Percentiles rank a stretch among this genome's conserved stretches.
phyloP scores from a whole-genome alignment of 2,329 filamentous ascomycete genomes.

The Xylariales sp. region DNA sequence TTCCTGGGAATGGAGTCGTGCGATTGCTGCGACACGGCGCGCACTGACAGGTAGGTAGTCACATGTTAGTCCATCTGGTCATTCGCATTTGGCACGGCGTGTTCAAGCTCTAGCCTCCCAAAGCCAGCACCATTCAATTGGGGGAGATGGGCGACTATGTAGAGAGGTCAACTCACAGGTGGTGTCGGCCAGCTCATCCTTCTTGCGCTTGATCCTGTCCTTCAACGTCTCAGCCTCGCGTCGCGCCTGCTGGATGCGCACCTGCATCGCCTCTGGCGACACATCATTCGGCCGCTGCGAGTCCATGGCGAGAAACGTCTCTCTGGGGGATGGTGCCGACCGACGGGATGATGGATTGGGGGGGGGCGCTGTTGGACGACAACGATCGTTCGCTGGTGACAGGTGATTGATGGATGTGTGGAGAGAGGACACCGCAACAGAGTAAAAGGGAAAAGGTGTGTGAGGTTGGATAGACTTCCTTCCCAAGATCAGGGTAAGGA shows the following conservation, averaged over 20 bases:
- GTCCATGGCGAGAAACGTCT: constrained; percentile 42
- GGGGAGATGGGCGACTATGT: too few species aligned
- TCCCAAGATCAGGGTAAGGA: constrained; percentile 22
- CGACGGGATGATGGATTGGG: background rate
- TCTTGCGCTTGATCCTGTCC: constrained; percentile 99
- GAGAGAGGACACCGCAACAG: constrained; percentile 23
- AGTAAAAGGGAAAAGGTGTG: constrained; percentile 20
- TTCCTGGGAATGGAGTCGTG: constrained; percentile 90
- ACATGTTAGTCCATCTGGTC: background rate
- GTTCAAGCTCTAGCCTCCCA: too few species aligned
- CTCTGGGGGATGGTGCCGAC: constrained; percentile 7
- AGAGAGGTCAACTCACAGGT: constrained; percentile 69
- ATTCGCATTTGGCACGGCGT: too few species aligned
- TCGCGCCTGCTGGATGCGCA: constrained; percentile 84
- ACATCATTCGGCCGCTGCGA: constrained; percentile 56
- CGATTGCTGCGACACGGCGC: constrained; percentile 85
- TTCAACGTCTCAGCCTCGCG: constrained; percentile 97
- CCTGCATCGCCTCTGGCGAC: constrained; percentile 79
- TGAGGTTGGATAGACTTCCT: constrained; percentile 23
- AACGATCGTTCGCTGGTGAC: constrained; percentile 16
- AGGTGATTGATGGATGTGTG: constrained; percentile 17
- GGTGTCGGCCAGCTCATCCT: constrained; percentile 98
- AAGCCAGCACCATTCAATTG: constrained; percentile 10
- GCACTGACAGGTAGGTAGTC: constrained; percentile 53
- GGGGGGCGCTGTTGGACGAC: constrained; percentile 12